phyloP scores from a whole-genome alignment of 495 filamentous ascomycete genomes.

The Neurospora sp. region DNA sequence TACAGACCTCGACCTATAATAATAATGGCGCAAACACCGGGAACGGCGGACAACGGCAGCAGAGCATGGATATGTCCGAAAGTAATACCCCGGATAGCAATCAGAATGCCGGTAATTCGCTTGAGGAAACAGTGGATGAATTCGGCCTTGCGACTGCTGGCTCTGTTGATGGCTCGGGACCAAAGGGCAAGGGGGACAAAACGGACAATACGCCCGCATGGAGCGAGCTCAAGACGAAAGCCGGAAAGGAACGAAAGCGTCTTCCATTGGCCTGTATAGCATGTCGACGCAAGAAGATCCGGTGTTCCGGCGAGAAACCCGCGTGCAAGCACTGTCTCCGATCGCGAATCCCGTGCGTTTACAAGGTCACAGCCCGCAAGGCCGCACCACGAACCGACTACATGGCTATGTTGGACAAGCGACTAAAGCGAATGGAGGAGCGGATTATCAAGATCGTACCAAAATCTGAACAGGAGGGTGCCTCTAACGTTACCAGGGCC shows the following conservation, averaged over 20 bases:
- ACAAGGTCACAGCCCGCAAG: conserved; percentile 92
- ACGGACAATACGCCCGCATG: conserved; percentile 48
- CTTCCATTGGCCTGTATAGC: conserved; percentile 92
- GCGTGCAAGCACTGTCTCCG: conserved; percentile 94
- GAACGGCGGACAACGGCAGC: conserved; percentile 14
- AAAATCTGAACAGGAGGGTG: conserved; percentile 58
- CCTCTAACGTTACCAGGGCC: conserved; percentile 52
- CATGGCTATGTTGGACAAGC: conserved; percentile 97
- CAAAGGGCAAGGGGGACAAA: conserved; percentile 46
- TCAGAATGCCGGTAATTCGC: conserved; percentile 30
- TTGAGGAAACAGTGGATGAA: conserved; percentile 44
- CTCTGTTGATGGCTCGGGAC: conserved; percentile 37
- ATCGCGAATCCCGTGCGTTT: conserved; percentile 93
- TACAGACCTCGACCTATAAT: conserved; percentile 17
- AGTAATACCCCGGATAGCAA: conserved; percentile 39
- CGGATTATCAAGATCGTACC: conserved; percentile 93
- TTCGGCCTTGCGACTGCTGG: conserved; percentile 37
- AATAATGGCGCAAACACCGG: neutral
- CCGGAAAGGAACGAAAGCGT: conserved; percentile 36
- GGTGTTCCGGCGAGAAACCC: conserved; percentile 94
- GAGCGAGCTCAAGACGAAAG: conserved; percentile 1
- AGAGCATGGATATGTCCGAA: conserved; percentile 34
- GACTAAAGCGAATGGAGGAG: conserved; percentile 92
- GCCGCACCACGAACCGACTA: conserved; percentile 95
- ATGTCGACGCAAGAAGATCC: conserved; percentile 93